phyloP scores from a whole-genome alignment of 805 yeast species.

The Candida boidinii region DNA sequence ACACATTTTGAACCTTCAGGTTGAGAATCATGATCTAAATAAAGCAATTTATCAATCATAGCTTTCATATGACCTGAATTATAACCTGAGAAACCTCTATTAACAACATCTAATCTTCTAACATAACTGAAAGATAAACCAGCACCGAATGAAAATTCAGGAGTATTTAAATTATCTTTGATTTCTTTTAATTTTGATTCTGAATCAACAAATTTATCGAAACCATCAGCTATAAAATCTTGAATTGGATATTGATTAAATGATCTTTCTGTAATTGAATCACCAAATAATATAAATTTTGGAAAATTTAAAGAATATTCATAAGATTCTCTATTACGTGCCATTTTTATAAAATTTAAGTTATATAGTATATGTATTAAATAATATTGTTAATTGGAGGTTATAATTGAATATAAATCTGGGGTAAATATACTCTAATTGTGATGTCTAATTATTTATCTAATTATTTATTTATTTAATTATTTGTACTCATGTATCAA shows the following conservation, averaged over 20 bases:
- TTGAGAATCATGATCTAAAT: conserved; percentile 30
- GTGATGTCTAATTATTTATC: no score
- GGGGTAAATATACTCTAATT: no score
- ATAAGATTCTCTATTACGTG: no score
- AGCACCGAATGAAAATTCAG: conserved; percentile 13
- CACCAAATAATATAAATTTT: conserved; percentile 19
- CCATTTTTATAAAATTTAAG: no score
- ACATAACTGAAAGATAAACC: conserved; percentile 28
- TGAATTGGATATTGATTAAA: conserved; percentile 13
- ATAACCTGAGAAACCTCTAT: conserved; percentile 72
- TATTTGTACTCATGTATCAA: no score
- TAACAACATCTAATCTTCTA: conserved; percentile 57
- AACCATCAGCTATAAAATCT: conserved; percentile 13
- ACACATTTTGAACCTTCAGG: conserved; percentile 7
- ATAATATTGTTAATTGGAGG: no score
- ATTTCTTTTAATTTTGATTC: no score
- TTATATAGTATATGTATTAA: no score
- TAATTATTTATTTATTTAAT: no score
- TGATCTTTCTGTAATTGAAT: conserved; percentile 22
- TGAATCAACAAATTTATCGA: no score
- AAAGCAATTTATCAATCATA: conserved; percentile 41
- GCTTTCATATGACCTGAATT: conserved; percentile 50
- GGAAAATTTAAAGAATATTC: conserved; percentile 12
- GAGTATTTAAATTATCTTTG: no score
- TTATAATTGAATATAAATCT: no score